A percentile compares a stretch with the other conserved stretches of the same genome.
phyloP scores from a whole-genome alignment of 805 yeast species.

The Candida parachauliodes region DNA sequence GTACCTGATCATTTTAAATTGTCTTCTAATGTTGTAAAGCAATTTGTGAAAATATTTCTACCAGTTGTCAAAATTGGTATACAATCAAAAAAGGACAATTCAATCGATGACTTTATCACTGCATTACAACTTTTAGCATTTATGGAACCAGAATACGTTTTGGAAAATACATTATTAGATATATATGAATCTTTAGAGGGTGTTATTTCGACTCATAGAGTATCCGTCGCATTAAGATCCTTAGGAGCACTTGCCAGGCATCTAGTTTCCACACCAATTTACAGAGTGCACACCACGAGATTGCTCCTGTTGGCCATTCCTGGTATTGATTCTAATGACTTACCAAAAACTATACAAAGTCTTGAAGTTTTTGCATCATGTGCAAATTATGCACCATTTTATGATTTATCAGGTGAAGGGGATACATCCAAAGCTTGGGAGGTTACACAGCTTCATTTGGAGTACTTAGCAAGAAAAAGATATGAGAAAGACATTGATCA shows the following conservation, averaged over 20 bases:
- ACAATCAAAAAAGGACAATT: constrained; percentile 65
- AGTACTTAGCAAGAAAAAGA: constrained; percentile 44
- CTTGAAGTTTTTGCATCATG: constrained; percentile 66
- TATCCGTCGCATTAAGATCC: constrained; percentile 66
- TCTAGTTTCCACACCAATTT: constrained; percentile 59
- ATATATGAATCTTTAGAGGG: constrained; percentile 72
- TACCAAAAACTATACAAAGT: constrained; percentile 65
- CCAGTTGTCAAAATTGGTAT: constrained; percentile 64
- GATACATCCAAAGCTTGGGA: constrained; percentile 41
- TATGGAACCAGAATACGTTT: constrained; percentile 51
- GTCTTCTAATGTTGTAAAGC: constrained; percentile 26
- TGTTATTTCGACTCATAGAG: constrained; percentile 74
- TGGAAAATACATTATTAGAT: constrained; percentile 59
- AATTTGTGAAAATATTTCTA: constrained; percentile 50
- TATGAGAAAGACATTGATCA: constrained; percentile 19
- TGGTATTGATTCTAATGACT: constrained; percentile 87
- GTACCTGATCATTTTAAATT: constrained; percentile 26
- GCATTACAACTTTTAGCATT: constrained; percentile 63
- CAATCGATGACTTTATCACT: constrained; percentile 55
- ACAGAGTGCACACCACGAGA: constrained; percentile 75
- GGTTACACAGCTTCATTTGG: constrained; percentile 64
- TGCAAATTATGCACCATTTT: constrained; percentile 69
- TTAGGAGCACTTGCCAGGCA: constrained; percentile 63
- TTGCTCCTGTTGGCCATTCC: constrained; percentile 66
- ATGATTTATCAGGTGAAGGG: constrained; percentile 49